These are phyloP conservation scores for Aspergillus arachidicola DNA, from an alignment of 2,329 filamentous ascomycete species.

Conservation along the genomic window DNA sequence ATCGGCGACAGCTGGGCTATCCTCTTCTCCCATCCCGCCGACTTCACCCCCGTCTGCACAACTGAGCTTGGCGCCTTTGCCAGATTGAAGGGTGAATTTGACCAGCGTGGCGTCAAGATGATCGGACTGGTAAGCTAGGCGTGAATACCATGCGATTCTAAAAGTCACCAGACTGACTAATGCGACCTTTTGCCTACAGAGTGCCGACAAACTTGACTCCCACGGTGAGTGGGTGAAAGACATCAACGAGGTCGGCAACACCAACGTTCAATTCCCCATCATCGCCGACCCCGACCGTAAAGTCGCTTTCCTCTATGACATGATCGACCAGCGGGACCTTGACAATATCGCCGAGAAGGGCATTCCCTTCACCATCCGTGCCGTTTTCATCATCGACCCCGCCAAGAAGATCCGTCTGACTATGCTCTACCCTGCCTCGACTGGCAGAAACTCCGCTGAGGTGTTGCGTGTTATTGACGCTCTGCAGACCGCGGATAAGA, in stretches of 20 bases:
- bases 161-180: neutral
- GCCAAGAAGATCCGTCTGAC: constrained; percentile 92
- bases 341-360: constrained; percentile 79
- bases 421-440: constrained; percentile 90
- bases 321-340: constrained; percentile 82
- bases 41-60: constrained; percentile 95
- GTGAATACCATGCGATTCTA: neutral
- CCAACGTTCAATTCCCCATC: constrained; percentile 74
- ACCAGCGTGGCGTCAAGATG: constrained; percentile 84
- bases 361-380: constrained; percentile 81
- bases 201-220: constrained; percentile 79
- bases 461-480: constrained; percentile 79
- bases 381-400: constrained; percentile 93
- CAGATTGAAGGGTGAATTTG: constrained; percentile 87
- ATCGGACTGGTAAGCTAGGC: constrained; percentile 64
- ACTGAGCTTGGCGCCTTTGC: constrained; percentile 94
- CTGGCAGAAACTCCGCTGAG: constrained; percentile 80
- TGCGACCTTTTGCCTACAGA: constrained; percentile 21
- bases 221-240: constrained; percentile 92
- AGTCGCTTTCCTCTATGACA: constrained; percentile 77
- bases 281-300: constrained; percentile 80
- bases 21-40: constrained; percentile 71
- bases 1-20: constrained; percentile 71
- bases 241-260: constrained; percentile 77
- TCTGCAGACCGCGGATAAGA: constrained; percentile 82